These are phyloP conservation scores for Debaryomyces coudertii DNA, from an alignment of 1,139 yeast species.

Conservation along the genomic window DNA sequence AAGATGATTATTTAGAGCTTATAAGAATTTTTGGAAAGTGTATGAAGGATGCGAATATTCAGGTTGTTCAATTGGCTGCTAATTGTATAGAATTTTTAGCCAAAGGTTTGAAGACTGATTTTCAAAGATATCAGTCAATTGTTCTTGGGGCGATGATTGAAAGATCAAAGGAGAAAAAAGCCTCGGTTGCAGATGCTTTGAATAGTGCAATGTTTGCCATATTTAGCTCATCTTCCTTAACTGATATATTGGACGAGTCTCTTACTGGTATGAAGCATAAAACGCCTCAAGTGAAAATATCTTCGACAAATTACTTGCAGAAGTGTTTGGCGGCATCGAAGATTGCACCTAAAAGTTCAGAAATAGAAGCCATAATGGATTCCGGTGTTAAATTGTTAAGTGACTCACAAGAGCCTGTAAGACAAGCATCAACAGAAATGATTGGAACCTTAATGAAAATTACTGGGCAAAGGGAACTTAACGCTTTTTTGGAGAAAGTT, in stretches of 20 bases:
- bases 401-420: constrained; percentile 85
- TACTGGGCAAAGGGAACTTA: constrained; percentile 72
- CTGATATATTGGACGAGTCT: constrained; percentile 65
- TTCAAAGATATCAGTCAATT: constrained; percentile 55
- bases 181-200: constrained; percentile 72
- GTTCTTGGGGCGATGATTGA: constrained; percentile 72
- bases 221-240: constrained; percentile 51
- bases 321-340: constrained; percentile 62
- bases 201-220: constrained; percentile 66
- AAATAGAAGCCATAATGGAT: constrained; percentile 60
- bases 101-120: constrained; percentile 61
- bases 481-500: constrained; percentile 60
- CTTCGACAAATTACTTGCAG: constrained; percentile 64
- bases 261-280: constrained; percentile 67
- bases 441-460: constrained; percentile 85
- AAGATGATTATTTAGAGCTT: constrained; percentile 63
- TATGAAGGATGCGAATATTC: constrained; percentile 87
- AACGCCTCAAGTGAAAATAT: constrained; percentile 82
- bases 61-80: constrained; percentile 83
- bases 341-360: constrained; percentile 52
- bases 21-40: constrained; percentile 67
- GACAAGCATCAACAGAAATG: constrained; percentile 77
- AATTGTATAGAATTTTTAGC: constrained; percentile 66
- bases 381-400: constrained; percentile 61
- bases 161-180: constrained; percentile 87